Base-by-base conservation (phyloP, 2,329 filamentous ascomycete genomes). In the Pestalotiopsis fici region DNA sequence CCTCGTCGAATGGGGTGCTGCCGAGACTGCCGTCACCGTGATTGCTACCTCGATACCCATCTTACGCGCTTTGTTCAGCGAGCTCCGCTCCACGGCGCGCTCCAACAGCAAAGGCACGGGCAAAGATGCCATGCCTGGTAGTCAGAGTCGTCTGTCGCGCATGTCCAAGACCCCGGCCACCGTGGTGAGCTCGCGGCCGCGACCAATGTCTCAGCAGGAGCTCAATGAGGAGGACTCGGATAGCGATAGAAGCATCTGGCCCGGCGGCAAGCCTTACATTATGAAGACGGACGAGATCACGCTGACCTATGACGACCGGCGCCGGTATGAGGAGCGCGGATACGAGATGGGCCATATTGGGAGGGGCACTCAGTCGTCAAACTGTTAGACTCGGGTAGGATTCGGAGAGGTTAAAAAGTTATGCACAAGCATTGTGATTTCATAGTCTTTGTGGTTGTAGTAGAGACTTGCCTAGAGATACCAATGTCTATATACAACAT, bases 41-140 rank as follows among this genome's bases (percentile, higher is more conserved):
- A 69, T 77, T 2, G 76, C 75, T 5, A 72, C 75, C 47, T 78
- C 75, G 3, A 77, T 78, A 27, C 77, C 77, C 9, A 76, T 78
- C n/a, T 66, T 78, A 7, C 74, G 76, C 1, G 75, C 73, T n/a
- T 71, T 77, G 2, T 66, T 77, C 65, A 72, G 70, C 39, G 71
- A 75, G 37, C n/a, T 63, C 35, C 23, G 18, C 18, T 35, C 47
- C 9, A 54, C 61, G 47, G 47, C 43, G 11, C n/a, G 59, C 18
- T 23, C n/a, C 21, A 39, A 62, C 37, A 43, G 21, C 59, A 62
- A 62, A 21, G 21, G n/a, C 21, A 25, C 13, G 5, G 27, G n/a
- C 9, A 62, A 50, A 47, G 35, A 62, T 23, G 35, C 31, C 18
- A 37, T 60, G 27, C 57, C 57, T 9, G 55, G 9, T 9, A 57